Evolutionary conservation across 129 eudicot species (phyloP).

Genomic region (Flaveria brownii): DNA sequence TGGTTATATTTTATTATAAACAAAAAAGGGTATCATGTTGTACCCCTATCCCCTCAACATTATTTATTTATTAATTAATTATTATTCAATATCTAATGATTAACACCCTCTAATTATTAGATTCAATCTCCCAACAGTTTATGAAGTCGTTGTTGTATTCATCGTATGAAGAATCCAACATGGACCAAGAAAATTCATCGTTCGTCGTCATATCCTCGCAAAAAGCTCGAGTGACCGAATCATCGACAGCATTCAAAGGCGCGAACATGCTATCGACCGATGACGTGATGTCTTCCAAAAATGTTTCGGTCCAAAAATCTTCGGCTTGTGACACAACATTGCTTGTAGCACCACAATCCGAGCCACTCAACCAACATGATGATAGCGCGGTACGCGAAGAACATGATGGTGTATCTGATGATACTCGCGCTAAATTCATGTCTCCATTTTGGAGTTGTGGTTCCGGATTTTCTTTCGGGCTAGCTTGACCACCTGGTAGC

Average conservation of each 20-base stretch:
- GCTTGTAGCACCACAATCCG: not conserved
- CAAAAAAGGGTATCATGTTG: not conserved
- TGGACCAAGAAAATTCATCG: slow-evolving; percentile 17
- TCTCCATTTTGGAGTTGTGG: not conserved
- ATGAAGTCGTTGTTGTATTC: not conserved
- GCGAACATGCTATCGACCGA: slow-evolving; percentile 1
- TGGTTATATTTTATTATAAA: not conserved
- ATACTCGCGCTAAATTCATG: not conserved
- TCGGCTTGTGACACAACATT: not conserved
- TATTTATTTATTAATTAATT: not conserved
- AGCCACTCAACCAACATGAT: slow-evolving; percentile 16
- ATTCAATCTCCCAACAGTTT: not conserved
- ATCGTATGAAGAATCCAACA: slow-evolving; percentile 2
- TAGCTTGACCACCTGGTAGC: not conserved
- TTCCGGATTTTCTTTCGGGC: not conserved
- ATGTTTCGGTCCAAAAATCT: slow-evolving; percentile 27
- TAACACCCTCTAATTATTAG: not conserved
- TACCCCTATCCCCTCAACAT: not conserved
- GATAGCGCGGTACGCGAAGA: not conserved
- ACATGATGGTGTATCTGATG: slow-evolving; percentile 11
- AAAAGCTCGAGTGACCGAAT: not conserved
- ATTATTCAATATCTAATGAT: not conserved
- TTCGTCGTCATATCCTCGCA: slow-evolving; percentile 13
- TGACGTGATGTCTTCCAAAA: slow-evolving; percentile 21
- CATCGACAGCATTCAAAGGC: not conserved